Conservation (phyloP, 1,284 basidiomycete genomes). For the Macrocystidia cucumis region DNA sequence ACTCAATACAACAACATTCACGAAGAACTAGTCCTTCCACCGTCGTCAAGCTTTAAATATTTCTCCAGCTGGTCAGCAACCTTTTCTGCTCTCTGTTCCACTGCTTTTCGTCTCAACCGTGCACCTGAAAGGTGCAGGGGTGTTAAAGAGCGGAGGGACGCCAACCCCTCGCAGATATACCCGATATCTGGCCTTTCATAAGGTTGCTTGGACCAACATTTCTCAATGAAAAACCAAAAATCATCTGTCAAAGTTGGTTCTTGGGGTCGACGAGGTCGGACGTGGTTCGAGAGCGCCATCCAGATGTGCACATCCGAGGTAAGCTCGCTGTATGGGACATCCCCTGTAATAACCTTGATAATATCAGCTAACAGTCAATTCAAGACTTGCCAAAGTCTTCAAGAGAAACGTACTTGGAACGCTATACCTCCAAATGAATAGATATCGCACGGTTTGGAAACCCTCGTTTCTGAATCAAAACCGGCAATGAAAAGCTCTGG, state of each 20-base stretch:
- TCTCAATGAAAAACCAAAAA: conserved; percentile 30
- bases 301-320: conserved; percentile 32
- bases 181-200: conserved; percentile 22
- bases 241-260: conserved; percentile 27
- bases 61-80: too few species aligned
- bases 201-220: conserved; percentile 27
- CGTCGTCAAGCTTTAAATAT: too few species aligned
- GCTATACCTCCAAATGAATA: conserved; percentile 35
- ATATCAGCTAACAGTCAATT: neutral
- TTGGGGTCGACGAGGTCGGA: conserved; percentile 30
- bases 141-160: too few species aligned
- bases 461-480: conserved; percentile 14
- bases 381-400: neutral
- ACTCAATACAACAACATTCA: too few species aligned
- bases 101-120: too few species aligned
- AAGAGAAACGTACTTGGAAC: conserved; percentile 24
- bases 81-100: too few species aligned
- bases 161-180: too few species aligned
- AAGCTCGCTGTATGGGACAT: conserved; percentile 31
- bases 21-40: too few species aligned
- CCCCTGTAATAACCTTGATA: conserved; percentile 26
- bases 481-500: conserved; percentile 17
- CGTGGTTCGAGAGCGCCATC: conserved; percentile 29
- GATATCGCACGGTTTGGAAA: conserved; percentile 24
- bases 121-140: too few species aligned